Conservation (phyloP, 257 asterid species). For the Rauvolfia tetraphylla region DNA sequence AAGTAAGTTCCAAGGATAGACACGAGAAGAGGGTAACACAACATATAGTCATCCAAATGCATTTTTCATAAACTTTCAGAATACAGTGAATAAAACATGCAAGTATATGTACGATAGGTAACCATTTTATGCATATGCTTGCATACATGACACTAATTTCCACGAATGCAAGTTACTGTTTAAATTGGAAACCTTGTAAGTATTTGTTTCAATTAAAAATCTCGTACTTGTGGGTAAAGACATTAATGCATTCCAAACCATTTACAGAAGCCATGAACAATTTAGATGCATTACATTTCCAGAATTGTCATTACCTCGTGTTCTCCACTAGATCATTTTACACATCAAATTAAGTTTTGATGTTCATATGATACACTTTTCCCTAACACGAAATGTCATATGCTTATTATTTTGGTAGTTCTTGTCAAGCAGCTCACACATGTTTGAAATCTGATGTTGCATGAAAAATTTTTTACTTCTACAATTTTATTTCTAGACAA, state of each 20-base stretch:
- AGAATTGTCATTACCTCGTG: background rate
- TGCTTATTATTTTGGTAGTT: background rate
- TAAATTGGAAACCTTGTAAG: background rate
- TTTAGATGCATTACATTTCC: background rate
- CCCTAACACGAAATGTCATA: background rate
- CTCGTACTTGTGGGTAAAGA: background rate
- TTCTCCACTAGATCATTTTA: background rate
- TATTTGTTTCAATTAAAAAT: background rate
- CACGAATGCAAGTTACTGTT: background rate
- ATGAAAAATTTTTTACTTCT: background rate
- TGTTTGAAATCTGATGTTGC: background rate
- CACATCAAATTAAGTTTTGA: background rate
- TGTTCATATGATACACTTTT: background rate
- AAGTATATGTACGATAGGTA: background rate
- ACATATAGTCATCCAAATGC: background rate
- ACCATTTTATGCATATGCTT: background rate
- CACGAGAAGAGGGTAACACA: background rate
- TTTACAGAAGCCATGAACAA: background rate
- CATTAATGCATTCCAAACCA: background rate
- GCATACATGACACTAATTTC: background rate
- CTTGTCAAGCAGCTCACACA: background rate
- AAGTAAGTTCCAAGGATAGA: background rate
- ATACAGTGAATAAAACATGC: background rate
- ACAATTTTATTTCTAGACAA: background rate
- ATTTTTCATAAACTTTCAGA: background rate